phyloP scores from a whole-genome alignment of 2,329 filamentous ascomycete species.

The Aspergillus sp. region DNA sequence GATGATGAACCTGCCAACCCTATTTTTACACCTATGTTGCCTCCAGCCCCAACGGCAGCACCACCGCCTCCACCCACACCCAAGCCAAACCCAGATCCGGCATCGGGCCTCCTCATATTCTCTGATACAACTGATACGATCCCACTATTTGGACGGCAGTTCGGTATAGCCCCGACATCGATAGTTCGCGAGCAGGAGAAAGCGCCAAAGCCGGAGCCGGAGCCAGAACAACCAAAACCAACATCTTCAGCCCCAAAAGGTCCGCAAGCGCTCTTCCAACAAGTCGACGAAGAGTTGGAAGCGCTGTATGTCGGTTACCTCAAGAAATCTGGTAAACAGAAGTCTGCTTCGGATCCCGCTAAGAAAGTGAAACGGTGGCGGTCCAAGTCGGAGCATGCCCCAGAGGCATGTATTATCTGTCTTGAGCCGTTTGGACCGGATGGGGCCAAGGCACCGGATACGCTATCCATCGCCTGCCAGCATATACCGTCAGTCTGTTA shows the following conservation, averaged over 20 bases:
- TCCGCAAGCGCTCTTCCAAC: not conserved
- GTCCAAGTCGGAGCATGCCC: not conserved
- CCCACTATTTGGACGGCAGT: conserved; percentile 9
- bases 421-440: conserved; percentile 5
- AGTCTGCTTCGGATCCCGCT: not conserved
- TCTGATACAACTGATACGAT: conserved; percentile 2
- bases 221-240: not conserved
- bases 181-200: conserved; percentile 8
- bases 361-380: not conserved
- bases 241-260: not conserved
- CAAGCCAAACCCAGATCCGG: not conserved
- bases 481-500: conserved; percentile 8
- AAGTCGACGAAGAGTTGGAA: conserved; percentile 4
- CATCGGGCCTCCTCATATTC: conserved; percentile 5
- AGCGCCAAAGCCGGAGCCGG: not conserved
- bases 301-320: conserved; percentile 1
- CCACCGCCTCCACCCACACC: not conserved
- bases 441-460: not conserved
- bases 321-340: not conserved
- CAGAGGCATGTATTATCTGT: conserved; percentile 12
- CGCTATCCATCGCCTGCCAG: conserved; percentile 4
- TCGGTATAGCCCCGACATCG: conserved; percentile 8
- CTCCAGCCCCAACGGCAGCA: not conserved
- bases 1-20: not conserved
- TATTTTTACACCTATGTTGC: not conserved